Evolutionary conservation across 108 stramenopile species (phyloP), one percentile per base, ranked within the genome.

Genomic region (Fragilariopsis cylindrus): DNA sequence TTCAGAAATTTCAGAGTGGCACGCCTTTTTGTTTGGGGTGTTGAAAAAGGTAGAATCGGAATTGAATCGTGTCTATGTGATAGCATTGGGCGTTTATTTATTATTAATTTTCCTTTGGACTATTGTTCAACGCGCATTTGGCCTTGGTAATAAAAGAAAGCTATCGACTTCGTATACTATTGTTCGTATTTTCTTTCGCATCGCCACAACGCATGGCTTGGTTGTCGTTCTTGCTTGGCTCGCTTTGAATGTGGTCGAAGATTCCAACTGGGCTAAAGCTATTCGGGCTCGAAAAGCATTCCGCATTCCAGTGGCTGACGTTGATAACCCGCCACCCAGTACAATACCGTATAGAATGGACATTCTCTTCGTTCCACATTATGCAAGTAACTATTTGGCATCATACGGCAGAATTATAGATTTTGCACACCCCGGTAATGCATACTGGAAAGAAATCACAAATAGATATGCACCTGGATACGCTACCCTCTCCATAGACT

Each of bases 371-470:
- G 67, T 53, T 11, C 56, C 72, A 8, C 65, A 78, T 39, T 81
- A 76, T 42, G 47, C 71, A 48, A 73, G 84, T 11, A 52, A 66
- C 13, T 73, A 82, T 50, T 40, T 88, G 53, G 87, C 73, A 13
- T 78, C 74, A 2, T 88, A 79, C 60, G 45, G 72, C 0, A 11
- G 68, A 3, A 57, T 88, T 15, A 3, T 85, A 4, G 84, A 85
- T 40, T 50, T 76, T 47, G 64, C 73, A 7, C 87, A 88, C 63
- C 82, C 84, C 43, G 87, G 87, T 57, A 88, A 88, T 64, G 50
- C 39, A 4, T 21, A 46, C 16, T 82, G 76, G 74, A 84, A 80
- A 7, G 11, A 55, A 30, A 39, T 82, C 49, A 56, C 77, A 3
- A 48, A 72, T 4, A 44, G 43, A 4, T 72, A 65, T 48, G 50